Evolutionary conservation across 495 filamentous ascomycete genomes (phyloP).

Genomic region (Aspergillus sclerotiicarbonarius): DNA sequence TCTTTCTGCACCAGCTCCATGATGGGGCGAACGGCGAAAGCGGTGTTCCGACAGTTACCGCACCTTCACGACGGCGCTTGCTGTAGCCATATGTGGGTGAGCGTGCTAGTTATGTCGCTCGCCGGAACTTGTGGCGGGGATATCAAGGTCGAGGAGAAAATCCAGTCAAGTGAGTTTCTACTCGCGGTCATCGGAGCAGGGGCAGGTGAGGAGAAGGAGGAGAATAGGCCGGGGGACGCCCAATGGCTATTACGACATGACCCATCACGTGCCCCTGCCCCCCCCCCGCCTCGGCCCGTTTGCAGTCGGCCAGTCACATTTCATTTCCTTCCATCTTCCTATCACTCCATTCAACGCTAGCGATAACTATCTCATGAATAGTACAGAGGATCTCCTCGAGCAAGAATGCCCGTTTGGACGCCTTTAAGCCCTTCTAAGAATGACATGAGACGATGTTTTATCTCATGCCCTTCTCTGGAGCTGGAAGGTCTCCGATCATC

Average conservation of each 20-base stretch:
- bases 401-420: no score
- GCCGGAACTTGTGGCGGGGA: no score
- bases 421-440: no score
- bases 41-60: constrained; percentile 28
- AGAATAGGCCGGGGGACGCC: background rate
- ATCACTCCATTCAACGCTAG: no score
- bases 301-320: no score
- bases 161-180: background rate
- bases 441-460: no score
- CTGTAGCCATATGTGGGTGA: constrained; percentile 17
- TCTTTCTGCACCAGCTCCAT: constrained; percentile 77
- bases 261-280: constrained; percentile 10
- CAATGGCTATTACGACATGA: constrained; percentile 15
- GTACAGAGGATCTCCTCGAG: no score
- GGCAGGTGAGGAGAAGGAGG: background rate
- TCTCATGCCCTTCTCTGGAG: no score
- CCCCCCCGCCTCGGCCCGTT: background rate
- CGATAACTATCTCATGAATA: no score
- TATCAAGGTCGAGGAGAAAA: background rate
- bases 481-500: no score
- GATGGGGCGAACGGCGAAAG: constrained; percentile 16
- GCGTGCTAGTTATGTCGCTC: background rate
- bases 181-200: background rate
- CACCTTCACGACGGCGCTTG: constrained; percentile 11
- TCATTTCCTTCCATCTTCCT: no score